Base-by-base conservation (phyloP, 192 early-diverging fungal genomes). In the Helicostylum pulchrum region DNA sequence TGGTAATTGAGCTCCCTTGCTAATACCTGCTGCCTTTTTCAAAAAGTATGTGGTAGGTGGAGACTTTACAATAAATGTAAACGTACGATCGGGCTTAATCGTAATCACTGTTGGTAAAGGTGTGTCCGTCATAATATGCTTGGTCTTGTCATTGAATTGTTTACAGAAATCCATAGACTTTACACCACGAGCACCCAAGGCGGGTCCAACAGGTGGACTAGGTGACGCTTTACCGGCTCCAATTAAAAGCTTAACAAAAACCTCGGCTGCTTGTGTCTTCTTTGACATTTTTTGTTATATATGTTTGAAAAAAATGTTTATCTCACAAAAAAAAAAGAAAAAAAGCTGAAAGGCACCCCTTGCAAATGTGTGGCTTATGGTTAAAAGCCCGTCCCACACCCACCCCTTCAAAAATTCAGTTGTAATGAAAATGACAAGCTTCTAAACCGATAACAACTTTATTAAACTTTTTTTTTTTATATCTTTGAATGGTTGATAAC, bases 161-260 rank as follows among this genome's bases (percentile, higher is more conserved):
- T 95, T 96, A 80, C 94, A 96, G 75, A 99, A 99, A 74, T 99
- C 96, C 83, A 99, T 97, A 39, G 93, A 88, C 75, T 97, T 97
- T 53, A 99, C 91, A 73, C 96, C 96, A 46, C 93, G 89, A 70
- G 94, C 92, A 74, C 96, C 96, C 14, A 99, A 86, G 4, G 93
- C 94, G 43, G 96, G 95, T 21, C 96, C 95, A 47, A 97, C 90
- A 6, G 96, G 93, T 8, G 94, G 94, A 26, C 91, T 83, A 6
- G 96, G 96, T 21, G 92, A 90, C 6, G 96, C 96, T 76, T 98
- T 98, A 56, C 92, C 96, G 3, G 94, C 92, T 26, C 89, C 86
- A 32, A 95, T 87, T 51, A 94, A 79, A 32, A 96, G 77, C 57
- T 85, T 86, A 62, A 94, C 70, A 55, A 85, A 56, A 26, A 78